Evolutionary conservation across 768 basidiomycete genomes (phyloP), one percentile per base, ranked within the genome.

Genomic region (Amanita exitialis): DNA sequence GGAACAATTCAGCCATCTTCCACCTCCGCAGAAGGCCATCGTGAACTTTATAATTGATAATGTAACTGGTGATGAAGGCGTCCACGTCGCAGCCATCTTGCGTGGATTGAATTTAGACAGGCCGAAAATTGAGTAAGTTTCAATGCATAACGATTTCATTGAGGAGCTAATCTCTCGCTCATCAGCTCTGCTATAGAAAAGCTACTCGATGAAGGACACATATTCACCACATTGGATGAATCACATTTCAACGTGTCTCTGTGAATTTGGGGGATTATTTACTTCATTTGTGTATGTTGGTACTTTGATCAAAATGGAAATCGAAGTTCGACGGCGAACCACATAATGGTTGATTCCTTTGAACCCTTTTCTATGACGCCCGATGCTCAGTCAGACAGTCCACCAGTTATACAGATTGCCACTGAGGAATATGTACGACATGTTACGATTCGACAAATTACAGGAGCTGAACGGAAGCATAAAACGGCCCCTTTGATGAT

Each of bases 141-240:
- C 8, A 34, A 6, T 20, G 32, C 10, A 23, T 12, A 21, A 34
- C 27, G 15, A 27, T 54, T 8, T 50, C 13, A 16, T 34, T 35
- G 32, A 38, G 20, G 16, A 42, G 23, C 15, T 50, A 27, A 18
- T 43, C 25, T 16, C 42, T 32, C 28, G 16, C 25, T 36, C 16
- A 28, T 28, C 53, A 89, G 90, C 60, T 70, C 77, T 39, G 86
- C 86, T 5, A 68, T 94, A 56, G 88, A 93, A 56, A 64, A 67
- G 47, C 73, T 97, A 47, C 83, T 90, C 74, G 82, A 85, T 47
- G 83, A 87, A 0, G 93, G 93, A 0, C 67, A 77, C 55, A 73
- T 94, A 51, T 97, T 78, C 64, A 84, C 79, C 49, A 90, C 45
- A 25, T 15, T 46, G 18, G 52, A 53, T 35, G 52, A 44, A 30